A percentile compares a stretch with the other conserved stretches of the same genome.
These are phyloP conservation scores for Spathaspora gorwiae DNA, from an alignment of 805 yeast species.

Conservation along the genomic window DNA sequence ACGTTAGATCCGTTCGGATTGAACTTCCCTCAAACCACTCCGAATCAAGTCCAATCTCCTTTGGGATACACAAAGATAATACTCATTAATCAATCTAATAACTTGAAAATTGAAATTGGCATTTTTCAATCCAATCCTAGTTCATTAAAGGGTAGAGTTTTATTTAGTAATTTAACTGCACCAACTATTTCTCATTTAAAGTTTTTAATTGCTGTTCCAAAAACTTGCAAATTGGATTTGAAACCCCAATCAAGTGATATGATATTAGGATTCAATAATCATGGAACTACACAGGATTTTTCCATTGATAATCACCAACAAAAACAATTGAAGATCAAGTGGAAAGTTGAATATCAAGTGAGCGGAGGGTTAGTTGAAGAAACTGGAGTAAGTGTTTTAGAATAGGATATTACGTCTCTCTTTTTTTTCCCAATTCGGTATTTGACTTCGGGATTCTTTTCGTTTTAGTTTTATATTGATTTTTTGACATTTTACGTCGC, in stretches of 20 bases:
- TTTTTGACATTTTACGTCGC: no score
- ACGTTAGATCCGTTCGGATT: constrained; percentile 39
- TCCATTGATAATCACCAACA: constrained; percentile 28
- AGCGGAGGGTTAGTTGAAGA: constrained; percentile 50
- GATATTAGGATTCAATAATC: constrained; percentile 43
- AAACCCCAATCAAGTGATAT: constrained; percentile 57
- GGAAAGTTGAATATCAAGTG: constrained; percentile 59
- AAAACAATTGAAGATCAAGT: constrained; percentile 59
- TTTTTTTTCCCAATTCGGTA: no score
- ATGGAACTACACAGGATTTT: constrained; percentile 53
- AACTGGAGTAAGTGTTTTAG: constrained; percentile 45
- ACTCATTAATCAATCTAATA: constrained; percentile 39
- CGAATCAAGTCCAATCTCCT: constrained; percentile 17
- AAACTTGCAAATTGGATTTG: constrained; percentile 51
- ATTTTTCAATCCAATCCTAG: constrained; percentile 31
- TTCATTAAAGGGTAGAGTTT: constrained; percentile 39
- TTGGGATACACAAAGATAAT: constrained; percentile 15
- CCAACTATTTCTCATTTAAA: constrained; percentile 47
- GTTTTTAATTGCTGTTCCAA: constrained; percentile 70
- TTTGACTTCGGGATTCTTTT: no score
- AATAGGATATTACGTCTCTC: neutral
- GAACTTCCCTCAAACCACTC: constrained; percentile 36
- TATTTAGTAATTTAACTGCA: constrained; percentile 48
- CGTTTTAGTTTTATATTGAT: no score
- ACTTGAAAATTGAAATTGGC: constrained; percentile 48